These are phyloP conservation scores for Erysiphe neolycopersici DNA, from an alignment of 2,329 filamentous ascomycete species.

Conservation along the genomic window DNA sequence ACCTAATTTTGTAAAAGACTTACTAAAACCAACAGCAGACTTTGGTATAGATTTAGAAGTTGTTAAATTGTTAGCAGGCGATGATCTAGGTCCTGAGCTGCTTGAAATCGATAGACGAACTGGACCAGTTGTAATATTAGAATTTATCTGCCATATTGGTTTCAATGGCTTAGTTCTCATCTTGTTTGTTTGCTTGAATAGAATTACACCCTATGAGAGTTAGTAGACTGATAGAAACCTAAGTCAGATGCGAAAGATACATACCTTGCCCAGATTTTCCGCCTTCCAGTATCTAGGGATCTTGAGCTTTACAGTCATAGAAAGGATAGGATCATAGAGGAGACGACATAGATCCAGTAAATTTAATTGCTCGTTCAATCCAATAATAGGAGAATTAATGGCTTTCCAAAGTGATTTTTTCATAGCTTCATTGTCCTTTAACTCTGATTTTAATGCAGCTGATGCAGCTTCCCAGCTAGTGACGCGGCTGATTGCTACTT, in stretches of 20 bases:
- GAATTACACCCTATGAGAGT: conserved; percentile 8
- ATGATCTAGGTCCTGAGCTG: not conserved
- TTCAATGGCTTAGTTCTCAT: conserved; percentile 7
- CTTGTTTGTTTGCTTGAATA: conserved; percentile 10
- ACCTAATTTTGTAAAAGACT: not conserved
- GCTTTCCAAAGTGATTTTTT: conserved; percentile 23
- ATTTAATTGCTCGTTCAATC: conserved; percentile 21
- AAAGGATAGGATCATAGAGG: conserved; percentile 22
- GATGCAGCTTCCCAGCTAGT: conserved; percentile 22
- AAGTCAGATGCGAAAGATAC: conserved; percentile 1
- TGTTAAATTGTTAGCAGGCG: not conserved
- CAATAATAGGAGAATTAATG: conserved; percentile 20
- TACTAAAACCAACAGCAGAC: not conserved
- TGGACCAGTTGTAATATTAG: not conserved
- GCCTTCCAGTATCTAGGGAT: conserved; percentile 22
- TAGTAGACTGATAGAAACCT: conserved; percentile 1
- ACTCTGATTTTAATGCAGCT: conserved; percentile 20
- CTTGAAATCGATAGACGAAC: conserved; percentile 1
- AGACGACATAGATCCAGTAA: conserved; percentile 24
- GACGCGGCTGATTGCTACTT: conserved; percentile 21
- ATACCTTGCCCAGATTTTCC: conserved; percentile 15
- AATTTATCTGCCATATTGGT: not conserved
- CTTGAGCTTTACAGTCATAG: conserved; percentile 20
- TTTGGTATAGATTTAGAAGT: not conserved
- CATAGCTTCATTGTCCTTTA: conserved; percentile 19